Evolutionary conservation across 768 basidiomycete species (phyloP).

Genomic region (Hirschioporus abietinus): DNA sequence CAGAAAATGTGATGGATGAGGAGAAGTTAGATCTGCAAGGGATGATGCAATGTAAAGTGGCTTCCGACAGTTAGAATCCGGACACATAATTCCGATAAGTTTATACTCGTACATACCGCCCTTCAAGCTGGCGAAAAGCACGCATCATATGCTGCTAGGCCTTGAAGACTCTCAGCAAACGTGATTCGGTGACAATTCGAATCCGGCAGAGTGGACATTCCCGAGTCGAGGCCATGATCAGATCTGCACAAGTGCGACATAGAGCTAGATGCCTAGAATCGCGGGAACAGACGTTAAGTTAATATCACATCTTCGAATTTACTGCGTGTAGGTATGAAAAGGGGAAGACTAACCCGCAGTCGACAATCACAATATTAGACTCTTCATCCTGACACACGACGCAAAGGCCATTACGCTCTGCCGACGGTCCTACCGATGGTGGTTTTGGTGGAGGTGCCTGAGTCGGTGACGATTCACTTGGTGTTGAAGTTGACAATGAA

Average conservation of each 20-base stretch:
- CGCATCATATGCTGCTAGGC: conserved; percentile 22
- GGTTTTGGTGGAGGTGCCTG: conserved; percentile 20
- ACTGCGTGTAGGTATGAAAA: neutral
- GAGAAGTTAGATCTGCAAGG: too few species aligned
- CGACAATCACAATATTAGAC: conserved; percentile 88
- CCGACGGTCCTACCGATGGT: conserved; percentile 30
- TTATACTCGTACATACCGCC: neutral
- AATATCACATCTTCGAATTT: neutral
- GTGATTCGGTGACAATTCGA: conserved; percentile 76
- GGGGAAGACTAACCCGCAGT: conserved; percentile 71
- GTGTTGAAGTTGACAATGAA: neutral
- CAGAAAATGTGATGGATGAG: too few species aligned
- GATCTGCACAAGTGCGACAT: conserved; percentile 74
- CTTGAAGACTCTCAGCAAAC: conserved; percentile 74
- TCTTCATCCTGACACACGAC: conserved; percentile 94
- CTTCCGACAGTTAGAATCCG: too few species aligned
- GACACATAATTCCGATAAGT: too few species aligned
- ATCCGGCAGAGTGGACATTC: conserved; percentile 92
- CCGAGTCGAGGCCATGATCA: conserved; percentile 70
- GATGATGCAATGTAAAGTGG: too few species aligned
- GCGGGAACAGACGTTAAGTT: conserved; percentile 6
- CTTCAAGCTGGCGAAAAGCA: neutral
- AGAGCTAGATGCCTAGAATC: conserved; percentile 66
- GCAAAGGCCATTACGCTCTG: conserved; percentile 74
- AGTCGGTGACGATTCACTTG: neutral